Conservation (phyloP, 2,329 filamentous ascomycete species). For the Arthrobotrys pseudoclavata region DNA sequence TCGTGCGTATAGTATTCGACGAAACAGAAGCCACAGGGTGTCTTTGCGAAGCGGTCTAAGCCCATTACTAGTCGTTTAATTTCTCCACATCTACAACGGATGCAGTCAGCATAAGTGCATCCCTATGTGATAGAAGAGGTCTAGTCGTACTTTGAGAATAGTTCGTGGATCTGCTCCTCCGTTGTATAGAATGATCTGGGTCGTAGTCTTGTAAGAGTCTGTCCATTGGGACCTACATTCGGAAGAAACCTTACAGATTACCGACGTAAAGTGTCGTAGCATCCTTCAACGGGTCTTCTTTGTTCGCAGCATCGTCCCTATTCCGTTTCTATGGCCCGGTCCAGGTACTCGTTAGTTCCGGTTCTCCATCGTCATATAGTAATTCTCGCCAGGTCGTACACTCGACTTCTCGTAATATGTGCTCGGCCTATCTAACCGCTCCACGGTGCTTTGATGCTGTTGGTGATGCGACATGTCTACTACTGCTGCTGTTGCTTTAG, state of each 20-base stretch:
- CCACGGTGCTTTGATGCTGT: constrained; percentile 76
- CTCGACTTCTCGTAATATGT: constrained; percentile 89
- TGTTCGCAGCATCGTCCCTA: constrained; percentile 65
- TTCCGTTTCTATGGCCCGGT: constrained; percentile 30
- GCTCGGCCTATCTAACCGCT: constrained; percentile 92
- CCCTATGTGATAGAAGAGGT: constrained; percentile 50
- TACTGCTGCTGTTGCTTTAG: constrained; percentile 1
- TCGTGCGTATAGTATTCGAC: constrained; percentile 99
- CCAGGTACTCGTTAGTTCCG: constrained; percentile 41
- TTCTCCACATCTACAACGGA: constrained; percentile 78
- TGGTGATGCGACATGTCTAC: constrained; percentile 37
- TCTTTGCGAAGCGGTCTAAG: constrained; percentile 95
- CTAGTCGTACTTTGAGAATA: constrained; percentile 80
- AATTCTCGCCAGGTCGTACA: constrained; percentile 67
- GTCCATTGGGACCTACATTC: constrained; percentile 33
- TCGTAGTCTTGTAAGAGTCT: constrained; percentile 46
- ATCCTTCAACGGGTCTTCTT: constrained; percentile 82
- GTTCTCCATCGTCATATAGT: neutral
- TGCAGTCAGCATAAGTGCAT: constrained; percentile 6
- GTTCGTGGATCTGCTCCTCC: constrained; percentile 97
- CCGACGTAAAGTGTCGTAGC: constrained; percentile 97
- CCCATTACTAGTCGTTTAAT: constrained; percentile 99
- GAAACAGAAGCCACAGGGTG: constrained; percentile 98
- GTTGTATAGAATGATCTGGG: constrained; percentile 94
- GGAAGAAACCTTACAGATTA: constrained; percentile 77